Evolutionary conservation across 2,329 filamentous ascomycete genomes (phyloP), one percentile per base, ranked within the genome.

Genomic region (Sclerotinia glacialis): DNA sequence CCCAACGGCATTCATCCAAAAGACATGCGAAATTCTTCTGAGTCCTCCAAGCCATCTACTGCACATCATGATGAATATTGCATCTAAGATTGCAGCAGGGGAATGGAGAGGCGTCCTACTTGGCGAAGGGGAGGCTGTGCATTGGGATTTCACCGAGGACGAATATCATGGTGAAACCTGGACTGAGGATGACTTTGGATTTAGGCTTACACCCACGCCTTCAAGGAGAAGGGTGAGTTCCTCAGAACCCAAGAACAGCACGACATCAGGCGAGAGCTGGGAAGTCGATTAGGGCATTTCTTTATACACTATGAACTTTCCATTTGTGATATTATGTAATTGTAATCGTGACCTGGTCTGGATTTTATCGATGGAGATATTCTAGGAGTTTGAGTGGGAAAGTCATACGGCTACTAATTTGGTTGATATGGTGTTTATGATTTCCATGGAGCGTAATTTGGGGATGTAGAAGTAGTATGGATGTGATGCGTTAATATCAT

Each of bases 31-130:
- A 62, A 83, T 95, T 40, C 83, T 96, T 5, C 80, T 97, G 18
- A 87, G 90, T 0, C 92, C 92, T n/a, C 92, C 93, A 0, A 85
- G 89, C 44, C 87, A 93, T 72, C 83, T 96, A 2, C 85, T 96
- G 46, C 83, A 86, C 34, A 81, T 96, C 50, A 93, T 97, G 83
- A 83, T 97, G 5, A 87, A 87, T 66, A 91, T 97, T 66, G 91
- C 93, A 0, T 88, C 90, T 0, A 87, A 86, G 69, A 92, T 97
- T 69, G 84, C 88, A 1, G 82, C 82, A 40, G 86, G 85, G 23
- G 82, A 85, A 78, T 87, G 84, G 88, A 80, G 85, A 74, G 89
- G 85, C 69, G 78, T 84, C 71, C 80, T 86, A 18, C 82, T 83
- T 61, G 85, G 85, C 14, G 79, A 81, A 63, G 81, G 81, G 42